Evolutionary conservation across 2,329 filamentous ascomycete genomes (phyloP).

Genomic region (Coniochaeta ligniaria): DNA sequence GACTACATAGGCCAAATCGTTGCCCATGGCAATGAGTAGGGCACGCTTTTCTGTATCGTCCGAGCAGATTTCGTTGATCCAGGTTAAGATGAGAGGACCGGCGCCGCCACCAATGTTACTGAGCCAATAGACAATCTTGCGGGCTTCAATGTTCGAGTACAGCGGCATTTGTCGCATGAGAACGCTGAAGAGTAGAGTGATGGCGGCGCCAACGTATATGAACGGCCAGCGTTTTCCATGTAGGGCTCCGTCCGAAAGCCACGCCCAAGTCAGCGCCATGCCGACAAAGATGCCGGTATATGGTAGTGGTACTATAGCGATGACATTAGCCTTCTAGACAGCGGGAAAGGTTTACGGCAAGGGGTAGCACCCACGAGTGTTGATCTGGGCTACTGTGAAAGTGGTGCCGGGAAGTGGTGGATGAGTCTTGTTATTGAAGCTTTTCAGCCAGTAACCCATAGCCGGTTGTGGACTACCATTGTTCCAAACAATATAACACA

Average conservation of each 20-base stretch:
- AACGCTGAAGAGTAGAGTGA: slow-evolving; percentile 22
- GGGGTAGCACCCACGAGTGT: slow-evolving; percentile 19
- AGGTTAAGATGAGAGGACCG: slow-evolving; percentile 18
- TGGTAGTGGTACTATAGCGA: slow-evolving; percentile 17
- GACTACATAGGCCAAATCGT: slow-evolving; percentile 25
- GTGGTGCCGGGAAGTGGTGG: slow-evolving; percentile 24
- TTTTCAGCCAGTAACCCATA: slow-evolving; percentile 35
- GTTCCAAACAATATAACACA: slow-evolving; percentile 30
- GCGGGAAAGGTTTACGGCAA: too few relatives aligned
- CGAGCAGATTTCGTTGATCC: slow-evolving; percentile 26
- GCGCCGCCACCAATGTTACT: slow-evolving; percentile 19
- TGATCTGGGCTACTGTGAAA: slow-evolving; percentile 25
- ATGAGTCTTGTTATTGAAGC: slow-evolving; percentile 23
- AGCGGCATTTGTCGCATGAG: slow-evolving; percentile 26
- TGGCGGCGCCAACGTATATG: slow-evolving; percentile 26
- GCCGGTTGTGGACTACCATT: slow-evolving; percentile 24
- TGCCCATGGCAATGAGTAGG: slow-evolving; percentile 20
- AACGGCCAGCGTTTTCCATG: slow-evolving; percentile 28
- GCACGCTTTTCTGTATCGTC: slow-evolving; percentile 21
- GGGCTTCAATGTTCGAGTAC: slow-evolving; percentile 24
- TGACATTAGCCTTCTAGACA: not conserved
- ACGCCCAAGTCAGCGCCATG: slow-evolving; percentile 26
- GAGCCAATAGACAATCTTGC: slow-evolving; percentile 29
- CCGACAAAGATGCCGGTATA: slow-evolving; percentile 26
- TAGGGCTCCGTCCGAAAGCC: slow-evolving; percentile 26